Evolutionary conservation across 768 basidiomycete genomes (phyloP).

Genomic region (Amanita subjunquillea): DNA sequence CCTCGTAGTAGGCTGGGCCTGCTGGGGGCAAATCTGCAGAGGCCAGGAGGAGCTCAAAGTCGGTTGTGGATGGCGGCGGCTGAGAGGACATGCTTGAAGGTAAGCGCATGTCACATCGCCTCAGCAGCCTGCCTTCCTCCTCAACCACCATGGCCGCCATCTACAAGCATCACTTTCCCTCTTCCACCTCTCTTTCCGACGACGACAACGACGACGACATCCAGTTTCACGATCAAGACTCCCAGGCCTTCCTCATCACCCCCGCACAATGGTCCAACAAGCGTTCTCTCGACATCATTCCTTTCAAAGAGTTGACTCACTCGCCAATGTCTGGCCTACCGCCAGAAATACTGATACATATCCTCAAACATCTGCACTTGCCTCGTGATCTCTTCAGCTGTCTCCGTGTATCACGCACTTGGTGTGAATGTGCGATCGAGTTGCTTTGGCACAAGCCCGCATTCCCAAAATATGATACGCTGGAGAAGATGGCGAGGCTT

Average conservation of each 20-base stretch:
- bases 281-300: conserved; percentile 12
- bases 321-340: conserved; percentile 66
- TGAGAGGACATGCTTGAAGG: conserved; percentile 5
- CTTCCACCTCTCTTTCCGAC: conserved; percentile 71
- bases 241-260: conserved; percentile 33
- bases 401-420: conserved; percentile 77
- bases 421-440: conserved; percentile 96
- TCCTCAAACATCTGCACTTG: conserved; percentile 74
- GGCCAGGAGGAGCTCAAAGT: conserved; percentile 31
- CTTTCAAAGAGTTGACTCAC: conserved; percentile 19
- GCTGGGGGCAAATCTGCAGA: conserved; percentile 40
- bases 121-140: conserved; percentile 9
- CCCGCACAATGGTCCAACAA: conserved; percentile 62
- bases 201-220: conserved; percentile 55
- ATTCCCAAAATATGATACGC: conserved; percentile 56
- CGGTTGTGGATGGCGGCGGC: conserved; percentile 6
- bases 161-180: conserved; percentile 55
- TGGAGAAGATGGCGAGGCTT: conserved; percentile 71
- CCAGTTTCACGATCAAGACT: conserved; percentile 33
- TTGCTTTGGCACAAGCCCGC: conserved; percentile 89
- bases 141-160: conserved; percentile 27
- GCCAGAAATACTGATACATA: conserved; percentile 87
- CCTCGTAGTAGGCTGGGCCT: conserved; percentile 54
- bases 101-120: conserved; percentile 8
- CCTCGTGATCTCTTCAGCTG: conserved; percentile 64